A percentile compares a stretch with the other conserved stretches of the same genome.
phyloP scores from a whole-genome alignment of 495 filamentous ascomycete species.

The Parmelia sp. region DNA sequence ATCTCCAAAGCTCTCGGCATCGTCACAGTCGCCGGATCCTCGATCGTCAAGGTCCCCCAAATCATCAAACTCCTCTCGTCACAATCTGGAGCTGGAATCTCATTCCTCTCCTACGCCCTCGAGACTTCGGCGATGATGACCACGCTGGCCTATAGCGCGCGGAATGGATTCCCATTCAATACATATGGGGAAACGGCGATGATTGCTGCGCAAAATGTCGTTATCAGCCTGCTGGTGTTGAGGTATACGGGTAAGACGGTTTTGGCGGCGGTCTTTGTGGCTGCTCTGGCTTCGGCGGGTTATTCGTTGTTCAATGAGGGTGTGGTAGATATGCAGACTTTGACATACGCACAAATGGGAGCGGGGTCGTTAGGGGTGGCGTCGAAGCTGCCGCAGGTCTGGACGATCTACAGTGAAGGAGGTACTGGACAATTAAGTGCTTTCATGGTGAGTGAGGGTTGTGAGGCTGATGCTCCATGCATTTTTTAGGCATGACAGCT shows the following conservation, averaged over 20 bases:
- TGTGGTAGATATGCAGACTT: constrained; percentile 59
- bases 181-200: constrained; percentile 92
- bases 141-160: constrained; percentile 79
- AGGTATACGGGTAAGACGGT: constrained; percentile 61
- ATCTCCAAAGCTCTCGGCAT: constrained; percentile 89
- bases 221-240: constrained; percentile 77
- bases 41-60: constrained; percentile 92
- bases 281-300: constrained; percentile 58
- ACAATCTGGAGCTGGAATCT: constrained; percentile 71
- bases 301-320: constrained; percentile 57
- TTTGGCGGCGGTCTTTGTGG: constrained; percentile 66
- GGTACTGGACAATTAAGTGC: constrained; percentile 93
- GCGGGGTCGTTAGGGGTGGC: constrained; percentile 76
- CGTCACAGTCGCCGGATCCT: constrained; percentile 79
- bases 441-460: constrained; percentile 68
- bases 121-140: constrained; percentile 82
- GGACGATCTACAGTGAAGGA: constrained; percentile 71
- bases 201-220: constrained; percentile 84
- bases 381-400: constrained; percentile 90
- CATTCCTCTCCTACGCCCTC: constrained; percentile 83
- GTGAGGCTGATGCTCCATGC: neutral
- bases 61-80: constrained; percentile 83
- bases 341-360: constrained; percentile 75
- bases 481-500: neutral
- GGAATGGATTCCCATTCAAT: constrained; percentile 87